Evolutionary conservation across 2,329 filamentous ascomycete species (phyloP), one percentile per base, ranked within the genome.

Genomic region (Trichoderma brevicompactum): DNA sequence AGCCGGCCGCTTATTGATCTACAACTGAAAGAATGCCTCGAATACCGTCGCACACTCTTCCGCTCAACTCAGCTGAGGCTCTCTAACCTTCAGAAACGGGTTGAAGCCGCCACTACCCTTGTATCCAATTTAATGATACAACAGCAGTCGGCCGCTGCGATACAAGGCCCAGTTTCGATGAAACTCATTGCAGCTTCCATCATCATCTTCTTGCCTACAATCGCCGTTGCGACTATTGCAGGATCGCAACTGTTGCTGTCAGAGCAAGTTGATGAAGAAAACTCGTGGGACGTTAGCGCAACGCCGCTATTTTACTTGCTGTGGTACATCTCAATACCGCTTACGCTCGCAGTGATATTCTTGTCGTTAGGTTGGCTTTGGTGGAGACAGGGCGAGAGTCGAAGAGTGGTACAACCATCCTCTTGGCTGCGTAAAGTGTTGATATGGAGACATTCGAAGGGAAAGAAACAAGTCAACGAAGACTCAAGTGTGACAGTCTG

Each of bases 141-240:
- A 56, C 75, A 78, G 64, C 74, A 78, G 66, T 77, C 76, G 1
- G 72, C 71, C 69, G 68, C 73, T 10, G 75, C 76, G 72, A 72
- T 72, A 5, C 72, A 75, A 10, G 77, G 78, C 56, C 74, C 75
- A 23, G 74, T 71, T n/a, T 74, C 73, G 12, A 78, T 78, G 74
- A 77, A 75, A 56, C 72, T 77, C 6, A 77, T 79, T 36, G 74
- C 78, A 3, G 71, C 72, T 41, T 74, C 79, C 19, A 79, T 76
- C 6, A 72, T 79, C 64, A 60, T 79, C 6, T 79, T 79, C 65
- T 54, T 79, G 0, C 78, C 78, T 1, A 77, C 75, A 0, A 77
- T 74, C 2, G 73, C 72, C 0, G 75, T 79, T 7, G 75, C 78
- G 8, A 71, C 73, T 0, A 69, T 79, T 6, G 53, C 70, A 7